Percentiles rank a stretch among this genome's conserved stretches.
phyloP scores from a whole-genome alignment of 371 early-diverging fungal genomes.

The Mortierella sp. region DNA sequence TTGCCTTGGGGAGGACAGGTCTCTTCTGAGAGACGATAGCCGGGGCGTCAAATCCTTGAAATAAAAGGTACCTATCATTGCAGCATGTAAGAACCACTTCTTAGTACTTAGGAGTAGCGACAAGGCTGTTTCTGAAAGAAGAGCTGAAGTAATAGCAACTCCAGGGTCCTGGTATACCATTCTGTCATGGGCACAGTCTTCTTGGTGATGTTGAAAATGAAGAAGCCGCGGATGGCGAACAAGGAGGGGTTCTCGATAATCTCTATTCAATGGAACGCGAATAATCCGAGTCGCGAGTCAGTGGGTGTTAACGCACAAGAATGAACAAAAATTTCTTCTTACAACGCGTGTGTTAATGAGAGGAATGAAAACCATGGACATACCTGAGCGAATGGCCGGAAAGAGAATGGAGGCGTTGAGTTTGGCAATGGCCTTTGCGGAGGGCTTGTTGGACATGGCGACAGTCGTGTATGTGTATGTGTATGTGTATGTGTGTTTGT shows the following conservation, averaged over 20 bases:
- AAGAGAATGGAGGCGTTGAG: slow-evolving; percentile 57
- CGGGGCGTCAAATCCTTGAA: slow-evolving; percentile 52
- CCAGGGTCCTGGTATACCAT: slow-evolving; percentile 15
- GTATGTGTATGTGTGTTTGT: not conserved
- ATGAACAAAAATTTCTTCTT: not conserved
- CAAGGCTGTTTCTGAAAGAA: not conserved
- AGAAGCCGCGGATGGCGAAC: slow-evolving; percentile 53
- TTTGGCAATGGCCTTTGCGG: slow-evolving; percentile 49
- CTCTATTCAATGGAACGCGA: slow-evolving; percentile 19
- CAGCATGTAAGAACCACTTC: not conserved
- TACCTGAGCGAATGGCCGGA: slow-evolving; percentile 50
- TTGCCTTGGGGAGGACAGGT: slow-evolving; percentile 53
- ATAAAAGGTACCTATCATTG: slow-evolving; percentile 35
- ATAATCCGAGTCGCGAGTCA: not conserved
- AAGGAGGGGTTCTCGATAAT: slow-evolving; percentile 40
- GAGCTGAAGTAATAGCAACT: not conserved
- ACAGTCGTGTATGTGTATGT: not conserved
- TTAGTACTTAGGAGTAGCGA: not conserved
- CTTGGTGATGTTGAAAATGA: slow-evolving; percentile 53
- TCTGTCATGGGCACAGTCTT: slow-evolving; percentile 38
- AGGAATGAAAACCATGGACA: not conserved
- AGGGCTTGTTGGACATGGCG: slow-evolving; percentile 43
- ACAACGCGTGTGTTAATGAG: not conserved
- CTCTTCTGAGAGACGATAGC: slow-evolving; percentile 46
- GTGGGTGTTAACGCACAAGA: not conserved